A percentile compares a stretch with the other conserved stretches of the same genome.
These are phyloP conservation scores for Cantharellus anzutake DNA, from an alignment of 768 basidiomycete genomes.

Conservation along the genomic window DNA sequence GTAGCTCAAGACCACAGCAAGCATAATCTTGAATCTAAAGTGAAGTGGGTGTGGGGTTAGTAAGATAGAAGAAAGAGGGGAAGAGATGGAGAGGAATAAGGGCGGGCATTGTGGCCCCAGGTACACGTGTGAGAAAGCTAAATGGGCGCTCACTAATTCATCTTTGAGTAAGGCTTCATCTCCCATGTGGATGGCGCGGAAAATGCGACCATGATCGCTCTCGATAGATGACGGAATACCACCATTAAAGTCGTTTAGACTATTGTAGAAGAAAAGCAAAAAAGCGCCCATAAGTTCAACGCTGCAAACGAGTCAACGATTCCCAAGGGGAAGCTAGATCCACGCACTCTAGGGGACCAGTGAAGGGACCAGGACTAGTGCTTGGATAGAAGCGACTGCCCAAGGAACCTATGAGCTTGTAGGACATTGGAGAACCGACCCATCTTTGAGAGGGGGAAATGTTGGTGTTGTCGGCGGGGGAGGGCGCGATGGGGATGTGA, in stretches of 20 bases:
- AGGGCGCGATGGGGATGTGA: background rate
- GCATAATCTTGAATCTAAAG: conserved; percentile 66
- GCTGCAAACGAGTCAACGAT: background rate
- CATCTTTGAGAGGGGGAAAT: conserved; percentile 1
- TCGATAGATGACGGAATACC: conserved; percentile 37
- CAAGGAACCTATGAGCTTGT: conserved; percentile 8
- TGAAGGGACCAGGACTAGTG: conserved; percentile 5
- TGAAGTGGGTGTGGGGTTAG: background rate
- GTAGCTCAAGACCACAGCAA: conserved; percentile 67
- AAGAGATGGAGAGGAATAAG: background rate
- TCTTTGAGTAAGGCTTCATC: conserved; percentile 42
- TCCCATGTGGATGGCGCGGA: conserved; percentile 38
- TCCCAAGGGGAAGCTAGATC: background rate
- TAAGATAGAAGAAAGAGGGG: background rate
- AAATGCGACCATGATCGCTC: conserved; percentile 36
- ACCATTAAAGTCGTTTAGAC: conserved; percentile 26
- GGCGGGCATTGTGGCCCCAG: background rate
- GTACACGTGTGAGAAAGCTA: background rate
- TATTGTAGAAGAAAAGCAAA: conserved; percentile 7
- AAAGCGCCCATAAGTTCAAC: background rate
- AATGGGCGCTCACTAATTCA: conserved; percentile 36
- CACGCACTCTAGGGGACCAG: conserved; percentile 1
- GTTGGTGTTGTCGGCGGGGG: background rate
- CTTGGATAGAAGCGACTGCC: conserved; percentile 7
- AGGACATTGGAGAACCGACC: conserved; percentile 8